Conservation (phyloP, 2,329 filamentous ascomycete species). For the Beauveria sp. region DNA sequence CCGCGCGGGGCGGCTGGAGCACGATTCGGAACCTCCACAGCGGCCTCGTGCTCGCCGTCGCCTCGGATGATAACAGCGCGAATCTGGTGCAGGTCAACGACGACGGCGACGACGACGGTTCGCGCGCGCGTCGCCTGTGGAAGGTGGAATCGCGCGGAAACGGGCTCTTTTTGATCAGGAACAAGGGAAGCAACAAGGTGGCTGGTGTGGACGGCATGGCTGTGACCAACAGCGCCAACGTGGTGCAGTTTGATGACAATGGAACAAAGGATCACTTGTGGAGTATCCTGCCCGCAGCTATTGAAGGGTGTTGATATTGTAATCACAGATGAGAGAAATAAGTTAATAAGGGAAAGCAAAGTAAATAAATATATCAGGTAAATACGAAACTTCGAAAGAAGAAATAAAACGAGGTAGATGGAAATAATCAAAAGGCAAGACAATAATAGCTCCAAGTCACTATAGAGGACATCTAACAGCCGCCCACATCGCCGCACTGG, state of each 20-base stretch:
- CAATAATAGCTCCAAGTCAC: not conserved
- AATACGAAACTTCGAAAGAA: not conserved
- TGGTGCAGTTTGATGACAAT: slow-evolving; percentile 15
- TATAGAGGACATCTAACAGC: not conserved
- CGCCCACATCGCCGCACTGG: too few species aligned
- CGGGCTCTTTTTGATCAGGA: slow-evolving; percentile 13
- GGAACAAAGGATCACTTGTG: slow-evolving; percentile 14
- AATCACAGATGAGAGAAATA: not conserved
- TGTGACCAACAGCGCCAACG: slow-evolving; percentile 10
- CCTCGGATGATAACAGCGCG: slow-evolving; percentile 10
- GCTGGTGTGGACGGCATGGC: slow-evolving; percentile 13
- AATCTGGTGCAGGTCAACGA: slow-evolving; percentile 10
- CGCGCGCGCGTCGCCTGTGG: slow-evolving; percentile 11
- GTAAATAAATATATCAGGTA: not conserved
- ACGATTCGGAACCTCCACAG: slow-evolving; percentile 14
- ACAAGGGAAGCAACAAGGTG: slow-evolving; percentile 14
- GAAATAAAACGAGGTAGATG: not conserved
- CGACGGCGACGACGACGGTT: not conserved
- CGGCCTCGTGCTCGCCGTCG: slow-evolving; percentile 10
- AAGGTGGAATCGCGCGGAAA: slow-evolving; percentile 6
- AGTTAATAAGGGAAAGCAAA: too few species aligned
- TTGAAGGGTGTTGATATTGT: not conserved
- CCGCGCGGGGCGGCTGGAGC: slow-evolving; percentile 12
- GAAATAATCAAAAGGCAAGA: not conserved
- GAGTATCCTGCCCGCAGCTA: slow-evolving; percentile 7